These are phyloP conservation scores for Plasmopara halstedii DNA, from an alignment of 352 stramenopile species.

Conservation along the genomic window DNA sequence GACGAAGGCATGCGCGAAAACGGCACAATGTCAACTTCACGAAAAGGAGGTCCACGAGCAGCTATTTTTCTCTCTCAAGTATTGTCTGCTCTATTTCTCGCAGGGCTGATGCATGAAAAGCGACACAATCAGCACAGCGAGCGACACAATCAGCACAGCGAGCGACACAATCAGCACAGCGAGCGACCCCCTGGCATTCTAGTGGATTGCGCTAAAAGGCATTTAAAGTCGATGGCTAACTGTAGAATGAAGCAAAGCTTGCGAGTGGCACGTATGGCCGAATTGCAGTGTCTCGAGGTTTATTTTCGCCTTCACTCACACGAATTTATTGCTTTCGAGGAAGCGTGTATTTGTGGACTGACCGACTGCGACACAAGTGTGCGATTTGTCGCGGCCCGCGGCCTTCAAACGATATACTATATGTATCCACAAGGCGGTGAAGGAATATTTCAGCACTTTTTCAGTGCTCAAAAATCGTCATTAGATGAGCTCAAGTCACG, in stretches of 20 bases:
- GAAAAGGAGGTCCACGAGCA: conserved; percentile 19
- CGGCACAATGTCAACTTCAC: conserved; percentile 13
- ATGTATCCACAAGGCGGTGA: conserved; percentile 73
- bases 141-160: too few species aligned
- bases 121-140: too few species aligned
- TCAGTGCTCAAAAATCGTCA: conserved; percentile 18
- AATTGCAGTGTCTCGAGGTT: conserved; percentile 50
- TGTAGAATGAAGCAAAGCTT: conserved; percentile 16
- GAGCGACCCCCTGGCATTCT: conserved; percentile 45
- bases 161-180: conserved; percentile 31
- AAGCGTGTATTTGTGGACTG: conserved; percentile 34
- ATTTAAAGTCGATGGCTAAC: conserved; percentile 19
- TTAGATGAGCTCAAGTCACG: conserved; percentile 7
- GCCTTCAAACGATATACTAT: conserved; percentile 63
- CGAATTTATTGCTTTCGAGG: conserved; percentile 46
- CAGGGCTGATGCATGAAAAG: conserved; percentile 42
- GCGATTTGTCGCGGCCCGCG: conserved; percentile 32
- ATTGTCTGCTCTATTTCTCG: conserved; percentile 34
- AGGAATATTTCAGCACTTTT: conserved; percentile 52
- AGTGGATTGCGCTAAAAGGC: conserved; percentile 31
- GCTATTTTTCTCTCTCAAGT: conserved; percentile 51
- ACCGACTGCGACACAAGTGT: conserved; percentile 52
- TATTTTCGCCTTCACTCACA: conserved; percentile 59
- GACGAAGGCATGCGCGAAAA: conserved; percentile 31
- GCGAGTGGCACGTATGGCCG: conserved; percentile 22